phyloP scores from a whole-genome alignment of 164 flowering plant species.

The Magnolia changhungtana region DNA sequence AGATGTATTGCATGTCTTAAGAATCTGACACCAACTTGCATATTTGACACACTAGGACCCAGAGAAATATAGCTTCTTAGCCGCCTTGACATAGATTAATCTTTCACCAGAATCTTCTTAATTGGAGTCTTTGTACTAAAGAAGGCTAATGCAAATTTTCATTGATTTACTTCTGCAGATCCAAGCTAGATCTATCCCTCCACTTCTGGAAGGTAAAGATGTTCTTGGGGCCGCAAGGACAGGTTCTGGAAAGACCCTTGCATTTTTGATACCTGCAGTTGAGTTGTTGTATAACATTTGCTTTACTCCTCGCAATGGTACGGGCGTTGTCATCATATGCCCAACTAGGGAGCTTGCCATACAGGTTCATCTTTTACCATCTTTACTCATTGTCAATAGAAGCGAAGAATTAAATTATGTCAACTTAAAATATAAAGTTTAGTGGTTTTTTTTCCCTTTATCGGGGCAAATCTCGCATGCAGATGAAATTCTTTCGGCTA shows the following conservation, averaged over 20 bases:
- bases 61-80: not conserved
- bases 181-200: constrained; percentile 87
- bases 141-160: too few species aligned
- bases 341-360: constrained; percentile 98
- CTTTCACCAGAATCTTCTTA: not conserved
- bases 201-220: constrained; percentile 71
- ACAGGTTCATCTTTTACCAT: constrained; percentile 38
- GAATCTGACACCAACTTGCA: not conserved
- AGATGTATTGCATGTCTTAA: too few species aligned
- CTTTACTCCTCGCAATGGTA: constrained; percentile 79
- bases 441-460: too few species aligned
- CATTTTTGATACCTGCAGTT: constrained; percentile 87
- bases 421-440: too few species aligned
- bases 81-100: not conserved
- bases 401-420: too few species aligned
- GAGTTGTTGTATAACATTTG: constrained; percentile 57
- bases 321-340: constrained; percentile 86
- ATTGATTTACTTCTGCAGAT: constrained; percentile 41
- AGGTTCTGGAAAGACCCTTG: constrained; percentile 95
- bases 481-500: too few species aligned
- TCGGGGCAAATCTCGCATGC: too few species aligned
- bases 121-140: too few species aligned
- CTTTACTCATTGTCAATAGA: too few species aligned
- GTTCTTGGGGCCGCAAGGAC: constrained; percentile 98
- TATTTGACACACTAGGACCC: not conserved